phyloP scores from a whole-genome alignment of 2,329 filamentous ascomycete genomes.

The Biscogniauxia mediterranea region DNA sequence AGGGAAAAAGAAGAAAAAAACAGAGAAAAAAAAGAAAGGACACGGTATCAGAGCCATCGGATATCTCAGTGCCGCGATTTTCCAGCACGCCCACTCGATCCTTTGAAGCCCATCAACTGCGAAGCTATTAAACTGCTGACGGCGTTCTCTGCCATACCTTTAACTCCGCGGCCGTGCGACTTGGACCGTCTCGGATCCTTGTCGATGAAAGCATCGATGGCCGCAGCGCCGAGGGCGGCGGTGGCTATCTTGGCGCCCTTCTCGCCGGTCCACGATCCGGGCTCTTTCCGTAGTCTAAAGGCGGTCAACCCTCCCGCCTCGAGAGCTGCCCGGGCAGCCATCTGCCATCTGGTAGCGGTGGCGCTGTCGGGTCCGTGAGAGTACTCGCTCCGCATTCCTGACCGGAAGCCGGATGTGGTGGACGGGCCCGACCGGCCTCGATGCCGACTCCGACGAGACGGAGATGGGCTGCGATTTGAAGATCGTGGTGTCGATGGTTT shows the following conservation, averaged over 20 bases:
- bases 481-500: slow-evolving; percentile 15
- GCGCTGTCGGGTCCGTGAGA: slow-evolving; percentile 12
- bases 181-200: slow-evolving; percentile 28
- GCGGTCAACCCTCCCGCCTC: slow-evolving; percentile 49
- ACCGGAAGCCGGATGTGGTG: slow-evolving; percentile 8
- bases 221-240: slow-evolving; percentile 47
- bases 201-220: slow-evolving; percentile 46
- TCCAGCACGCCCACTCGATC: slow-evolving; percentile 13
- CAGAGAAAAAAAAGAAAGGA: not conserved
- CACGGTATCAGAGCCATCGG: not conserved
- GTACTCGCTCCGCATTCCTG: not conserved
- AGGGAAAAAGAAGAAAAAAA: not conserved
- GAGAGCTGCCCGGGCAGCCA: slow-evolving; percentile 45
- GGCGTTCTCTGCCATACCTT: slow-evolving; percentile 32
- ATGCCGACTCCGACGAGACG: slow-evolving; percentile 9
- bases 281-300: slow-evolving; percentile 44
- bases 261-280: slow-evolving; percentile 45
- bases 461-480: slow-evolving; percentile 17
- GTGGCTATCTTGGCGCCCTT: slow-evolving; percentile 50
- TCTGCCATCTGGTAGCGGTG: slow-evolving; percentile 29
- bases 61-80: slow-evolving; percentile 18
- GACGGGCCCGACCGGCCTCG: slow-evolving; percentile 19
- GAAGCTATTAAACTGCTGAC: slow-evolving; percentile 31
- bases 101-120: slow-evolving; percentile 30
- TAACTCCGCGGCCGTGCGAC: slow-evolving; percentile 23